Conservation (phyloP, 768 basidiomycete genomes). For the Strobilomyces confusus region DNA sequence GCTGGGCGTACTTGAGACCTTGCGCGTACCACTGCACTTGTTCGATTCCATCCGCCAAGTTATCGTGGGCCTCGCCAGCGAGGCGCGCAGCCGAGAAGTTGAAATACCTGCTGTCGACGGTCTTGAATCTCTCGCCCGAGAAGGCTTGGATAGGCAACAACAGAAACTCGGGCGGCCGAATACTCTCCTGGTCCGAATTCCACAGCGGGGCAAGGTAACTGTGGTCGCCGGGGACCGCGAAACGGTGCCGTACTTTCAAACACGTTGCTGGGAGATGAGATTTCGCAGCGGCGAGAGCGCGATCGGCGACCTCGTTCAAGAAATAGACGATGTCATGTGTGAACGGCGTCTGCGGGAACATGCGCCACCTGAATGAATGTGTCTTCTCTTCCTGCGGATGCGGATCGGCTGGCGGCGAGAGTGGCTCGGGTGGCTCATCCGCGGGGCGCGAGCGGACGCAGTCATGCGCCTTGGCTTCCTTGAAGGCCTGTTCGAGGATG, state of each 20-base stretch:
- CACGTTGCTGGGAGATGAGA: background rate
- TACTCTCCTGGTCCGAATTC: background rate
- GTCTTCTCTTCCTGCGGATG: background rate
- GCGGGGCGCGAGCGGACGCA: background rate
- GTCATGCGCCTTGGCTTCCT: background rate
- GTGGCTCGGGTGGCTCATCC: background rate
- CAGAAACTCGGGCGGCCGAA: slow-evolving; percentile 10
- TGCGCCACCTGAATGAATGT: slow-evolving; percentile 1
- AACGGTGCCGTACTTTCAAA: background rate
- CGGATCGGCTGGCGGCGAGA: background rate
- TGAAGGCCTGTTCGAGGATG: background rate
- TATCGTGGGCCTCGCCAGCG: background rate
- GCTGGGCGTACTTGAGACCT: too few species aligned
- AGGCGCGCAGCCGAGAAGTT: background rate
- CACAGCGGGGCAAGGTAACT: background rate
- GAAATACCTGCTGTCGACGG: background rate
- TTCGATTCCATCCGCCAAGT: background rate
- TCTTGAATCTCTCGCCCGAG: background rate
- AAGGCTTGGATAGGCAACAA: slow-evolving; percentile 16
- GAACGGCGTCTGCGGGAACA: background rate
- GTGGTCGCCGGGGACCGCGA: background rate
- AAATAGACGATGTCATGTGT: slow-evolving; percentile 1
- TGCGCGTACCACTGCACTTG: background rate
- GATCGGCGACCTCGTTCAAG: slow-evolving; percentile 6
- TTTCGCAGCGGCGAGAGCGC: background rate